These are phyloP conservation scores for Rhodosporidiobolus odoratus DNA, from an alignment of 768 basidiomycete genomes.

Conservation along the genomic window DNA sequence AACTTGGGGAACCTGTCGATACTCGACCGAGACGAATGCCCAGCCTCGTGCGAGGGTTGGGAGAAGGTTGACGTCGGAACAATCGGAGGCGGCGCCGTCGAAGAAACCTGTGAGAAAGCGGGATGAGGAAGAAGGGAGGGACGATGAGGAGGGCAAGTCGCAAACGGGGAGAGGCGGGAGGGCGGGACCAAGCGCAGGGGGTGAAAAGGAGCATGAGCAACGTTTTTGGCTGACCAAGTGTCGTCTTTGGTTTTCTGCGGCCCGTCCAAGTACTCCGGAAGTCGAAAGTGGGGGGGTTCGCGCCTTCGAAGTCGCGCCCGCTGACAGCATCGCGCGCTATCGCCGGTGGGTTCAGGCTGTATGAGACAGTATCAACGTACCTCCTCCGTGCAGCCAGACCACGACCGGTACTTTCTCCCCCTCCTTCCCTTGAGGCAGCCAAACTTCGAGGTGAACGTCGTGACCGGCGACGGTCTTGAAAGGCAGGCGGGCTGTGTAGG, in stretches of 20 bases:
- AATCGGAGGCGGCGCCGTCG: slow-evolving; percentile 29
- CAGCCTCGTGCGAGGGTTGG: slow-evolving; percentile 25
- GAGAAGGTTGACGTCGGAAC: slow-evolving; percentile 11
- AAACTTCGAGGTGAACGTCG: slow-evolving; percentile 28
- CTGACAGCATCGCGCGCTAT: no score
- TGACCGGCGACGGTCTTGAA: slow-evolving; percentile 27
- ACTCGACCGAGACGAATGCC: slow-evolving; percentile 32
- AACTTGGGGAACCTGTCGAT: slow-evolving; percentile 32
- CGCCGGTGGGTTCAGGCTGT: not conserved
- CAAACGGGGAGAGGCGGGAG: not conserved
- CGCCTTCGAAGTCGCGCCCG: no score
- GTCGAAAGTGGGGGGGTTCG: no score
- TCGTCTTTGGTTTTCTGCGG: no score
- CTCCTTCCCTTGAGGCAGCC: slow-evolving; percentile 14
- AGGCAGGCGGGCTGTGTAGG: not conserved
- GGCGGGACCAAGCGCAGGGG: no score
- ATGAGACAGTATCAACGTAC: not conserved
- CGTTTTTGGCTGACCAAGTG: no score
- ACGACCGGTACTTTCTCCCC: slow-evolving; percentile 3
- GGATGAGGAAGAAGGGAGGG: not conserved
- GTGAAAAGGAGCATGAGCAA: no score
- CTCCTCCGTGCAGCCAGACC: slow-evolving; percentile 29
- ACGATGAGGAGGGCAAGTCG: not conserved
- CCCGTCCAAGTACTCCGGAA: no score
- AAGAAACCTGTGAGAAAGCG: slow-evolving; percentile 26